Evolutionary conservation across 192 early-diverging fungal genomes (phyloP).

Genomic region (Phlyctochytrium bullatum): DNA sequence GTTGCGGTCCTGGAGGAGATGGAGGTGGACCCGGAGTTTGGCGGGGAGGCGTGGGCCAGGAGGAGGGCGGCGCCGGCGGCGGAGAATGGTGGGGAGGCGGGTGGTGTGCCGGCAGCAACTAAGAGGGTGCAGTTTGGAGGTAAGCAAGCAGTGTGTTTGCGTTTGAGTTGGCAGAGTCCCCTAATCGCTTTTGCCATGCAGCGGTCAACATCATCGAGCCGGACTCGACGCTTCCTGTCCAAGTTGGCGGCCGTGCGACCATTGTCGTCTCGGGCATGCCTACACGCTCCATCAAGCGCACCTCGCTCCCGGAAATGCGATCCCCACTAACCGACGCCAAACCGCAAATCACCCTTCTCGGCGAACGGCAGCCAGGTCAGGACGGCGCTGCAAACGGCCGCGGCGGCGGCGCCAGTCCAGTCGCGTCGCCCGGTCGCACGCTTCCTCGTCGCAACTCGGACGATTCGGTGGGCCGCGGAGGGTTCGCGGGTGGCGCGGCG

Average conservation of each 20-base stretch:
- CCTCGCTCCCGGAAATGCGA: conserved; percentile 15
- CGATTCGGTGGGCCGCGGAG: no score
- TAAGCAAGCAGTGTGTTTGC: neutral
- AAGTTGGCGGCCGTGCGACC: conserved; percentile 5
- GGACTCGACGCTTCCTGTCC: neutral
- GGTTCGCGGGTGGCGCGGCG: no score
- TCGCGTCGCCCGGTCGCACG: neutral
- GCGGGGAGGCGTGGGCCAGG: neutral
- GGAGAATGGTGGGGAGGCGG: conserved; percentile 15
- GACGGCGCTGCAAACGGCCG: neutral
- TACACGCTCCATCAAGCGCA: conserved; percentile 7
- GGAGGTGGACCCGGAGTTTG: neutral
- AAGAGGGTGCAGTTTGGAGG: conserved; percentile 1
- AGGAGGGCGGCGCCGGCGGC: neutral
- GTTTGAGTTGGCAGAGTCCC: conserved; percentile 1
- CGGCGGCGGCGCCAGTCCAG: conserved; percentile 1
- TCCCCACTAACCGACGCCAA: conserved; percentile 53
- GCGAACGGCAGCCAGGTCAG: no score
- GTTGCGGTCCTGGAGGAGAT: neutral
- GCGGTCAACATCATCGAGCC: neutral
- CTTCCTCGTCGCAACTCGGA: no score
- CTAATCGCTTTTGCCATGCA: no score
- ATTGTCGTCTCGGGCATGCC: neutral
- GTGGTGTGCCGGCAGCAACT: no score
- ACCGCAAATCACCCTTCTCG: conserved; percentile 34